Evolutionary conservation across 352 stramenopile genomes (phyloP), one percentile per base, ranked within the genome.

Genomic region (Phytophthora sp.): DNA sequence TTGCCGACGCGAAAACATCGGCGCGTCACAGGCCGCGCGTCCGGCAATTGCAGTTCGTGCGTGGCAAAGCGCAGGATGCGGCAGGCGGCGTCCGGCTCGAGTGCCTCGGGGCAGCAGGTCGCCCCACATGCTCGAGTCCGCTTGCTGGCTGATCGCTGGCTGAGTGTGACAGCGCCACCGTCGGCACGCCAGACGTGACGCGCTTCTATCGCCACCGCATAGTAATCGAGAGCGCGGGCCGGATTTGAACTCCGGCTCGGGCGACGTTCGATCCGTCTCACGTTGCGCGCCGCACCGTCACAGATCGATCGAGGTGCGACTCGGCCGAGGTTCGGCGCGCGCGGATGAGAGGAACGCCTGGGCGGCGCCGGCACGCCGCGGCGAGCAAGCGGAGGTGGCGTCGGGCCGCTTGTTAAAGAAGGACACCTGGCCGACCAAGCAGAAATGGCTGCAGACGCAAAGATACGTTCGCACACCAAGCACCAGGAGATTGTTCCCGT

Each of bases 401-500:
- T 6, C 5, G 31, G 9, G 17, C 13, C 13, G 41, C 50, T 55
- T 62, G 46, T 65, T 65, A 65, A 65, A 65, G 20, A 26, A 37
- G 38, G 48, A 23, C 38, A 58, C 27, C 11, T 27, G 21, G 28
- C 54, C 17, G 27, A 32, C 55, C 30, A 54, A 61, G 50, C 41
- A 58, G 34, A 44, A 46, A 60, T 49, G 32, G 37, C 27, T 49
- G 32, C 44, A 11, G 34, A 37, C 37, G 30, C 51, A 67, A 61
- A 67, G 28, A 62, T 62, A 62, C 42, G 59, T 42, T 62, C 31
- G 42, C 27, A 20, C 37, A 42, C 51, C 51, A 67, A 62, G 51
- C 51, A 62, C 51, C 42, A 67, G 27, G 34, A 67, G 41, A 67
- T 67, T 55, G 27, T 67, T 65, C 54, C 54, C 31, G 27, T 20